Conservation (phyloP, 2,329 filamentous ascomycete genomes). For the Ophiostoma triangulosporum region DNA sequence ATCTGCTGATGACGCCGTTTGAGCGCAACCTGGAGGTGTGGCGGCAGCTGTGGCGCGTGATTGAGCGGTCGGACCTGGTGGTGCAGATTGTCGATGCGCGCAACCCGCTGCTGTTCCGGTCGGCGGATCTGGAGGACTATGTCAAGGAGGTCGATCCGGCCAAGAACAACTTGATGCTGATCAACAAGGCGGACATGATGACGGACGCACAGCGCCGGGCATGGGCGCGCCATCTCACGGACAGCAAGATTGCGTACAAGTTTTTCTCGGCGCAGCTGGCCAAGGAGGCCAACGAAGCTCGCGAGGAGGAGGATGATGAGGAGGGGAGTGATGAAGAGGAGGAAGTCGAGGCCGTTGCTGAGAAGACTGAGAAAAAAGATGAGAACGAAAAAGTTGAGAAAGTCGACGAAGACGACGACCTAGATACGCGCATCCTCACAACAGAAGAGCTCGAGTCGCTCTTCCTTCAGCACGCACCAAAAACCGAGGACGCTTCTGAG, state of each 20-base stretch:
- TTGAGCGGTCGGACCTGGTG: constrained; percentile 86
- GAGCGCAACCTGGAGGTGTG: constrained; percentile 96
- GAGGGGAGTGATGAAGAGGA: constrained; percentile 19
- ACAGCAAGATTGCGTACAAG: constrained; percentile 71
- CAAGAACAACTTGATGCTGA: constrained; percentile 83
- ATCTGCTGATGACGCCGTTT: constrained; percentile 93
- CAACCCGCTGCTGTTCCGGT: constrained; percentile 87
- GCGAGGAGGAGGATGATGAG: constrained; percentile 30
- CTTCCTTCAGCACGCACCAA: constrained; percentile 60
- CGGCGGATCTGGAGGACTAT: constrained; percentile 83
- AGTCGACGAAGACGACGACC: constrained; percentile 21
- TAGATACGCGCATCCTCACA: not conserved
- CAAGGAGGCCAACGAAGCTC: constrained; percentile 72
- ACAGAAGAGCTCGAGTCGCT: constrained; percentile 70
- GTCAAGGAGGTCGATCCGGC: constrained; percentile 75
- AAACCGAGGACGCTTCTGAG: constrained; percentile 29
- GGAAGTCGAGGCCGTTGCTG: constrained; percentile 23
- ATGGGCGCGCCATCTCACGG: constrained; percentile 80
- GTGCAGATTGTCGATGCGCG: constrained; percentile 97
- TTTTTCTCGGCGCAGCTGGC: constrained; percentile 94
- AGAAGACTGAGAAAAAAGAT: constrained; percentile 7
- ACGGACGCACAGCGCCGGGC: constrained; percentile 64
- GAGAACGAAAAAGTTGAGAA: too few relatives aligned
- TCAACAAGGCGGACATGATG: constrained; percentile 99
- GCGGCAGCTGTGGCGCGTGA: constrained; percentile 95